These are phyloP conservation scores for Hyparrhenia diplandra DNA, from an alignment of 176 grass and related monocot species.

Conservation along the genomic window DNA sequence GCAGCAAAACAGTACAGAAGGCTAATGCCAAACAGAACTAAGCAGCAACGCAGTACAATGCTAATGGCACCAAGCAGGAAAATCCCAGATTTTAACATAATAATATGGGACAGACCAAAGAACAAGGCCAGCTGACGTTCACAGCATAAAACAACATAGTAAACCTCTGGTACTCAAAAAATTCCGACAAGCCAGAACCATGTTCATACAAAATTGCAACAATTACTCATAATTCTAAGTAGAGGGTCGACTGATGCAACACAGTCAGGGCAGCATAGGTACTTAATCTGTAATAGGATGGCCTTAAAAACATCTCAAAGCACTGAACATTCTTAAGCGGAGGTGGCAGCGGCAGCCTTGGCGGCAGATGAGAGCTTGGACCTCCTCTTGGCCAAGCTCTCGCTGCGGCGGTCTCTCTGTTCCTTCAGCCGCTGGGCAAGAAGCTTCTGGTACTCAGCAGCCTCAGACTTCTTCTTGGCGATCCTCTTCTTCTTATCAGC, in stretches of 20 bases:
- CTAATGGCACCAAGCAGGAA: neutral
- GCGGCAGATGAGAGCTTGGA: constrained; percentile 67
- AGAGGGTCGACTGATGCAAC: neutral
- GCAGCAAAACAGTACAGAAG: neutral
- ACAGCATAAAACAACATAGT: constrained; percentile 7
- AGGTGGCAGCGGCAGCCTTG: constrained; percentile 41
- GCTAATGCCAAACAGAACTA: no score
- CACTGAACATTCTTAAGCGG: constrained; percentile 25
- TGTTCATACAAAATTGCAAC: constrained; percentile 37
- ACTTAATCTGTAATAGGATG: neutral
- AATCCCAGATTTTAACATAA: neutral
- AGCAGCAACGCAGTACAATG: no score
- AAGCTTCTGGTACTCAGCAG: constrained; percentile 93
- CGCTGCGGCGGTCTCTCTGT: constrained; percentile 73
- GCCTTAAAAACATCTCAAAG: constrained; percentile 21
- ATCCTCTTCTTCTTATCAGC: constrained; percentile 97
- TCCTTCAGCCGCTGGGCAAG: constrained; percentile 84
- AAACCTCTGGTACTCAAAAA: constrained; percentile 1
- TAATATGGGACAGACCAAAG: neutral
- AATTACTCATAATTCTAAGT: constrained; percentile 23
- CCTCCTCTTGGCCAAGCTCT: constrained; percentile 86
- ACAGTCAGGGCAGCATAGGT: neutral
- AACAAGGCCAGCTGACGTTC: neutral
- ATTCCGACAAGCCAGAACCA: neutral
- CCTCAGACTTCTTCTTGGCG: constrained; percentile 73